Percentiles rank a stretch among this genome's conserved stretches.
Evolutionary conservation across 2,329 filamentous ascomycete genomes (phyloP).

Genomic region (Pleurostoma richardsiae): DNA sequence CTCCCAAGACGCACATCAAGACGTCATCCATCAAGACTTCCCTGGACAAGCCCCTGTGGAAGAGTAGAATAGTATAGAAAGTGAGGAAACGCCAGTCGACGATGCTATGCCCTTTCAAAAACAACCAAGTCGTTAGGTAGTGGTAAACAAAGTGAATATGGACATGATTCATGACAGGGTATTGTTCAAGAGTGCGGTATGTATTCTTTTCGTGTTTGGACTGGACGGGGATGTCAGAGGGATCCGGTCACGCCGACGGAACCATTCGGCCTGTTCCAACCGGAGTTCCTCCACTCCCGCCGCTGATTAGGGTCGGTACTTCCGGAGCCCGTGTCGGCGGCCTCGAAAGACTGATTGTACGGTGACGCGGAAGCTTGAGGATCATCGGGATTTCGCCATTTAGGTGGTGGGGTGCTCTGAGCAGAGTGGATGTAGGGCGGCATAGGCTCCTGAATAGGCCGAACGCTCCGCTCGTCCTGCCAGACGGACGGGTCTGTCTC

Average conservation of each 20-base stretch:
- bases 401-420: constrained; percentile 44
- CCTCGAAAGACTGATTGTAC: constrained; percentile 39
- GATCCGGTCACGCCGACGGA: constrained; percentile 44
- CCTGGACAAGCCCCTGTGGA: too few species aligned
- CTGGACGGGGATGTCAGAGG: constrained; percentile 17
- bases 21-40: constrained; percentile 10
- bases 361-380: constrained; percentile 30
- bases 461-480: constrained; percentile 79
- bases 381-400: constrained; percentile 42
- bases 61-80: neutral
- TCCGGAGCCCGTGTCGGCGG: constrained; percentile 33
- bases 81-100: constrained; percentile 25
- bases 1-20: constrained; percentile 3
- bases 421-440: constrained; percentile 29
- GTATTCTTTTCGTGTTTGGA: constrained; percentile 1
- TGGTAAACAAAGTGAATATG: constrained; percentile 5
- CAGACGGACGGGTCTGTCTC: constrained; percentile 84
- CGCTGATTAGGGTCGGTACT: constrained; percentile 36
- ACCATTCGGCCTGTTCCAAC: constrained; percentile 43
- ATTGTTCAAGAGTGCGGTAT: neutral
- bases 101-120: constrained; percentile 21
- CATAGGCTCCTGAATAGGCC: constrained; percentile 65
- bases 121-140: constrained; percentile 6
- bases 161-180: constrained; percentile 3
- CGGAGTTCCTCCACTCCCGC: constrained; percentile 55